Base-by-base conservation (phyloP, 805 yeast species). In the Tetrapisispora taiwanensis region DNA sequence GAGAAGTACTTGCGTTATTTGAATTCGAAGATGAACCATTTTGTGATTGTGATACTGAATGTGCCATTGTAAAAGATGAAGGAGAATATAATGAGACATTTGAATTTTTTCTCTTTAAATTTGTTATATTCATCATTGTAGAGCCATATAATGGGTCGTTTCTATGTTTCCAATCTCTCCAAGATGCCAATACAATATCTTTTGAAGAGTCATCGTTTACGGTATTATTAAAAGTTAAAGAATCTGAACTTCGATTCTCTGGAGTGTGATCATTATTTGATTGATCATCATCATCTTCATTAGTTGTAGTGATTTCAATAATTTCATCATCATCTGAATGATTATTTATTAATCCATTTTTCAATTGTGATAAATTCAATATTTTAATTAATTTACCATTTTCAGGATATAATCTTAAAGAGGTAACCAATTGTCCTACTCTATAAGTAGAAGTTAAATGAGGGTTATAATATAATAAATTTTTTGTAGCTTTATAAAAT, bases 151-250 rank as follows among this genome's bases (percentile, higher is more conserved):
- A 59, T 1, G 90, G 85, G 61, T 82, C 88, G 42, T 74, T 75
- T 48, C 85, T 73, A 54, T 73, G 81, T 55, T 85, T 82, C 95
- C 95, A 87, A 60, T 87, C 95, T 58, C 95, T 72, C 96, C 96
- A 87, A 9, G 90, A 82, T 0, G 95, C 95, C 41, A 74, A 63
- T 1, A 79, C 73, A 35, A 55, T 24, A 17, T 54, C 58, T 9
- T 18, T 26, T 10, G 40, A 27, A 15, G 46, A 43, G 12, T 52
- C 41, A 18, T 42, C 17, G 22, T 51, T 44, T 1, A 18, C 4
- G 7, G 41, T 41, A 15, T 15, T 36, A 36, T 24, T 36, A n/a
- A 19, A 19, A 19, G 4, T 18, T 7, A 20, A 4, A 7, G 24
- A 13, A 9, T 17, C 26, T 6, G 26, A 12, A 7, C 6, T n/a